A percentile compares a stretch with the other conserved stretches of the same genome.
These are phyloP conservation scores for Globisporangium heterothallicum DNA, from an alignment of 352 stramenopile genomes.

Conservation along the genomic window DNA sequence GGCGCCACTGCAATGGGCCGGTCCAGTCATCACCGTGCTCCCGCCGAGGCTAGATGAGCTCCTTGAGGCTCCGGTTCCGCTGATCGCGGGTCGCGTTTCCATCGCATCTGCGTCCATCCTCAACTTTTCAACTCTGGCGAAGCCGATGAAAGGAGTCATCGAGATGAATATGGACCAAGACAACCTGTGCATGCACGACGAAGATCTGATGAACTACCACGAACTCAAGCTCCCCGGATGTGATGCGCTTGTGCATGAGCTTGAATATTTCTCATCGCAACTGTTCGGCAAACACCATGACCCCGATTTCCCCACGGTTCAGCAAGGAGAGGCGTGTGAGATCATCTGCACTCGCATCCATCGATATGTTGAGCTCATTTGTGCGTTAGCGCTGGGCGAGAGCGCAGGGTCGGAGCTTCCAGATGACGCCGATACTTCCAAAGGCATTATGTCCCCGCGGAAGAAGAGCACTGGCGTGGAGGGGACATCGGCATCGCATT, in stretches of 20 bases:
- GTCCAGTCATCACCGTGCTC: slow-evolving; percentile 67
- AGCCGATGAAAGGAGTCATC: slow-evolving; percentile 64
- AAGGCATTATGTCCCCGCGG: too few relatives aligned
- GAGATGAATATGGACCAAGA: slow-evolving; percentile 84
- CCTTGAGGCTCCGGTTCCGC: slow-evolving; percentile 65
- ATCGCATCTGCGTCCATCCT: slow-evolving; percentile 35
- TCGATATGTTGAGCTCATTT: slow-evolving; percentile 57
- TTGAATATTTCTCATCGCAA: slow-evolving; percentile 40
- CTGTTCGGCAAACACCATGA: slow-evolving; percentile 53
- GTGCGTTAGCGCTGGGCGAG: slow-evolving; percentile 37
- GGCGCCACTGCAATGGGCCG: slow-evolving; percentile 65
- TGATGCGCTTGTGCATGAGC: slow-evolving; percentile 66
- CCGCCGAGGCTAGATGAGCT: slow-evolving; percentile 65
- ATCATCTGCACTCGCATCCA: slow-evolving; percentile 60
- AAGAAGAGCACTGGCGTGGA: not conserved
- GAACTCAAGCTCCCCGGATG: slow-evolving; percentile 72
- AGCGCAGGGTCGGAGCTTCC: too few relatives aligned
- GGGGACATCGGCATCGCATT: not conserved
- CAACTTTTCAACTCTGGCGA: slow-evolving; percentile 52
- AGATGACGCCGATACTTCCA: too few relatives aligned
- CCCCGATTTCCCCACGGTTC: slow-evolving; percentile 57
- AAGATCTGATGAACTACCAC: slow-evolving; percentile 67
- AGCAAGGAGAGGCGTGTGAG: slow-evolving; percentile 69
- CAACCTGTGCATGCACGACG: slow-evolving; percentile 68
- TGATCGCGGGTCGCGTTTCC: slow-evolving; percentile 73